These are phyloP conservation scores for Rhizopogon salebrosus DNA, from an alignment of 768 basidiomycete species.

Conservation along the genomic window DNA sequence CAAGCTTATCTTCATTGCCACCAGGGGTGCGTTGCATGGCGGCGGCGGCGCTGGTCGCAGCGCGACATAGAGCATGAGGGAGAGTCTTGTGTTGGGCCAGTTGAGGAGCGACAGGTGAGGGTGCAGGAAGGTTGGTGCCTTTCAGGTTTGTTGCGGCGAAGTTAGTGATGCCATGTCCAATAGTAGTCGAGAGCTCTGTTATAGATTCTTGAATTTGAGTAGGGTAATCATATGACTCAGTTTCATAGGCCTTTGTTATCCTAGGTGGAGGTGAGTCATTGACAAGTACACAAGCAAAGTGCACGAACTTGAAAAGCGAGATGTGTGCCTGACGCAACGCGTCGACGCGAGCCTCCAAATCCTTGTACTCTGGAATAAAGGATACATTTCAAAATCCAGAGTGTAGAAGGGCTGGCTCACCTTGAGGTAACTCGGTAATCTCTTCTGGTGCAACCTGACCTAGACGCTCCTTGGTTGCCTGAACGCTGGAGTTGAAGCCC, in stretches of 20 bases:
- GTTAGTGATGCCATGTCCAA: slow-evolving; percentile 71
- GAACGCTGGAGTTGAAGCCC: slow-evolving; percentile 76
- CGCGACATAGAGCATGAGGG: slow-evolving; percentile 87
- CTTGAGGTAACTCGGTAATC: slow-evolving; percentile 91
- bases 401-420: slow-evolving; percentile 30
- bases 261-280: slow-evolving; percentile 31
- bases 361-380: slow-evolving; percentile 77
- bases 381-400: neutral
- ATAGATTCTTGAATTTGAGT: slow-evolving; percentile 83
- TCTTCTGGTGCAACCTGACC: slow-evolving; percentile 91
- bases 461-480: slow-evolving; percentile 82
- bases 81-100: slow-evolving; percentile 87
- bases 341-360: slow-evolving; percentile 92
- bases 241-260: slow-evolving; percentile 84
- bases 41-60: slow-evolving; percentile 58
- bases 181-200: slow-evolving; percentile 61
- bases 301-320: slow-evolving; percentile 62
- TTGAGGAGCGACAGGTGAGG: slow-evolving; percentile 50
- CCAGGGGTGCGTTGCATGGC: slow-evolving; percentile 40
- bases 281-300: neutral
- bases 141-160: slow-evolving; percentile 88
- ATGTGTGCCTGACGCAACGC: slow-evolving; percentile 79
- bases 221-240: slow-evolving; percentile 87
- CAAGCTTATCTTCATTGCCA: slow-evolving; percentile 62
- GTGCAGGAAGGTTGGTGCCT: slow-evolving; percentile 81